These are phyloP conservation scores for Chrysanthemum seticuspe DNA, from an alignment of 129 eudicot species.

Conservation along the genomic window DNA sequence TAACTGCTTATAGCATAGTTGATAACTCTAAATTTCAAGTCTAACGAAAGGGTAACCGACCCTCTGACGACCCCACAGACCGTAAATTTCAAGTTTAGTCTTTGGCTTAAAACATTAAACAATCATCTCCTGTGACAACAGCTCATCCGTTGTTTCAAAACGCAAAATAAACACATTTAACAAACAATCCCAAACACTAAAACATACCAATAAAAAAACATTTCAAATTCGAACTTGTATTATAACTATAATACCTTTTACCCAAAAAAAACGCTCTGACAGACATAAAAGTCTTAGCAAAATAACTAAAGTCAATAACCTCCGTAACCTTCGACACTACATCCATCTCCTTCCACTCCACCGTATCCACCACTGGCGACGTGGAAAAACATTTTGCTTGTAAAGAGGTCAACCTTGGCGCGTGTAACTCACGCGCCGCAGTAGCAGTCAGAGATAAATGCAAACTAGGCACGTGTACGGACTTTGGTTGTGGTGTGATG, in stretches of 20 bases:
- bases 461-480: no score
- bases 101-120: no score
- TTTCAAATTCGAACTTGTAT: not conserved
- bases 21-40: no score
- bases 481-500: not conserved
- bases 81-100: no score
- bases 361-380: slow-evolving; percentile 21
- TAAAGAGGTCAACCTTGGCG: slow-evolving; percentile 18
- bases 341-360: slow-evolving; percentile 40
- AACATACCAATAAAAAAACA: no score
- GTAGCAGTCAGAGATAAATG: not conserved
- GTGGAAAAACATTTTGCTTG: slow-evolving; percentile 44
- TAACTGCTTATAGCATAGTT: no score
- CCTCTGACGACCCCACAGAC: no score
- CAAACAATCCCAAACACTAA: no score
- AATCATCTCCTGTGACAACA: no score
- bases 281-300: slow-evolving; percentile 52
- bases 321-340: slow-evolving; percentile 32
- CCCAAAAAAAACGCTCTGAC: slow-evolving; percentile 91
- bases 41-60: no score
- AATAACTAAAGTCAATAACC: slow-evolving; percentile 32
- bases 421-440: slow-evolving; percentile 22
- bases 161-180: no score
- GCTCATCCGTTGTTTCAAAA: no score
- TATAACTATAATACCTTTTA: slow-evolving; percentile 53